These are phyloP conservation scores for Umbelopsis isabellina DNA, from an alignment of 192 early-diverging fungal genomes.

Conservation along the genomic window DNA sequence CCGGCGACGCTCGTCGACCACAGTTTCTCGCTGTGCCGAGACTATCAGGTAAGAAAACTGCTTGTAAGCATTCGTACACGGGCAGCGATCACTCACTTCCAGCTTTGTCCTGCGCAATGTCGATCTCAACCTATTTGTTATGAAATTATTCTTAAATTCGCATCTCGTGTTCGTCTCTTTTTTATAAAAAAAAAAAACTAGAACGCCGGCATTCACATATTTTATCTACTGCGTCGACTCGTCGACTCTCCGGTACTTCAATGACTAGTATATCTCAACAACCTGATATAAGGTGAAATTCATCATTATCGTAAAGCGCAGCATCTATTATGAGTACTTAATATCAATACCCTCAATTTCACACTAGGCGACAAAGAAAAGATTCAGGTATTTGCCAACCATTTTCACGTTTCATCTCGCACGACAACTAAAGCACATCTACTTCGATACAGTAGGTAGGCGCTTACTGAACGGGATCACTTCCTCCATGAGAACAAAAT, in stretches of 20 bases:
- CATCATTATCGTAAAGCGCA: neutral
- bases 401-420: neutral
- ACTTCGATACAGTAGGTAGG: neutral
- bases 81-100: slow-evolving; percentile 2
- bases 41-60: neutral
- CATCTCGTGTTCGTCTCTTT: neutral
- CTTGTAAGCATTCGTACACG: neutral
- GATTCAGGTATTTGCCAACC: neutral
- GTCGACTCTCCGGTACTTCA: slow-evolving; percentile 6
- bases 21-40: neutral
- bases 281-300: neutral
- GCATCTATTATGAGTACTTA: no score
- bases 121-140: slow-evolving; percentile 17
- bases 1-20: neutral
- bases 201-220: slow-evolving; percentile 1
- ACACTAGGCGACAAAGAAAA: neutral
- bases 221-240: neutral
- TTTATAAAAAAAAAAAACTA: neutral
- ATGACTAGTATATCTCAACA: slow-evolving; percentile 9
- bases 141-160: neutral
- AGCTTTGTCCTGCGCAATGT: neutral
- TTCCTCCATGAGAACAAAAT: neutral
- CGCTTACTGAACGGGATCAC: neutral
- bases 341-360: neutral
- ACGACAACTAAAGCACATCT: neutral